Conservation (phyloP, 805 yeast species). For the Ogataea nitratoaversa region DNA sequence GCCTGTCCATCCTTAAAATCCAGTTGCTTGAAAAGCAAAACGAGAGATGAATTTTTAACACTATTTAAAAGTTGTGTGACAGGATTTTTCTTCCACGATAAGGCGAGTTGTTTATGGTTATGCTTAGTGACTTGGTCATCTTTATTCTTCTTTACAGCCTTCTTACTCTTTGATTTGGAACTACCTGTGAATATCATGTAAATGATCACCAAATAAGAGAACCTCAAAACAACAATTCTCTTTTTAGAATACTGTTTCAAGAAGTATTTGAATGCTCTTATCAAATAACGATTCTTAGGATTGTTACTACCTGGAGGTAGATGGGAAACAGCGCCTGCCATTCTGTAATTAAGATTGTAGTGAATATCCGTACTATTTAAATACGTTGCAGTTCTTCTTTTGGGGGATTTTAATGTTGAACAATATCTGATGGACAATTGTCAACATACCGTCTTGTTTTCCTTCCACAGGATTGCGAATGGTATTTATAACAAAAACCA, state of each 20-base stretch:
- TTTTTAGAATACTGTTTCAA: slow-evolving; percentile 18
- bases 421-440: too few species aligned
- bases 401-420: too few species aligned
- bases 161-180: slow-evolving; percentile 6
- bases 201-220: slow-evolving; percentile 21
- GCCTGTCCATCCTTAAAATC: slow-evolving; percentile 10
- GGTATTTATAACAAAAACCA: too few species aligned
- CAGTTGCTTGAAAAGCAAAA: slow-evolving; percentile 14
- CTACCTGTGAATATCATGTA: slow-evolving; percentile 27
- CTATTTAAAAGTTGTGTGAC: neutral
- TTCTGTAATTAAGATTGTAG: too few species aligned
- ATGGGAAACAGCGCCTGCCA: neutral
- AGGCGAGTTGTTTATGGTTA: neutral
- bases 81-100: slow-evolving; percentile 1
- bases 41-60: slow-evolving; percentile 16
- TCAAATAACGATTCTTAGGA: slow-evolving; percentile 8
- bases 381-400: too few species aligned
- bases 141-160: neutral
- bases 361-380: too few species aligned
- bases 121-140: neutral
- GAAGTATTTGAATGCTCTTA: slow-evolving; percentile 10
- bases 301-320: neutral
- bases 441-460: too few species aligned
- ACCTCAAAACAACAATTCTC: slow-evolving; percentile 19
- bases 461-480: too few species aligned